Percentiles rank a stretch among this genome's conserved stretches.
Evolutionary conservation across 305 asterid species (phyloP).

Genomic region (Fraxinus greggii): DNA sequence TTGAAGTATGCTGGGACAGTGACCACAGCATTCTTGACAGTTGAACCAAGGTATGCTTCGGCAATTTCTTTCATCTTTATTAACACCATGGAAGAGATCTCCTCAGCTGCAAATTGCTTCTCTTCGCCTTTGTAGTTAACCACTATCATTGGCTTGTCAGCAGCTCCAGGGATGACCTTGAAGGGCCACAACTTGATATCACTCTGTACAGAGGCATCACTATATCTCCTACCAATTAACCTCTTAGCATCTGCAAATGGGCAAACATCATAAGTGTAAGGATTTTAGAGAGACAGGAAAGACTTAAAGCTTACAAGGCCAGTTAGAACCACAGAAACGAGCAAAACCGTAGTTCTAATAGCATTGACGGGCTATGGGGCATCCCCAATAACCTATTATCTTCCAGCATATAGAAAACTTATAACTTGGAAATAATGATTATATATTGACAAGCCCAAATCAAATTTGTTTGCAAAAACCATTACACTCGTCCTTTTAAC

Average conservation of each 20-base stretch:
- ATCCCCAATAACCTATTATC: no score
- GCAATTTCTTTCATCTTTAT: conserved; percentile 81
- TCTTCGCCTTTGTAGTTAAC: conserved; percentile 82
- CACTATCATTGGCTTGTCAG: conserved; percentile 72
- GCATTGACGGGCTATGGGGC: no score
- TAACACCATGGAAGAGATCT: conserved; percentile 82
- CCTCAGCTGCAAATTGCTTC: conserved; percentile 83
- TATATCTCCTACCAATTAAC: conserved; percentile 69
- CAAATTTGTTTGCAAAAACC: no score
- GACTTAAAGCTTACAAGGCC: no score
- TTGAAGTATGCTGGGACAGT: conserved; percentile 78
- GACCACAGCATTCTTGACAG: conserved; percentile 70
- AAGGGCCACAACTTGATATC: conserved; percentile 84
- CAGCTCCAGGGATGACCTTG: conserved; percentile 68
- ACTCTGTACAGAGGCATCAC: conserved; percentile 67
- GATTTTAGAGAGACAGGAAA: no score
- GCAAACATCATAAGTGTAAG: not conserved
- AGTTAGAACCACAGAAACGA: no score
- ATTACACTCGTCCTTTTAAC: no score
- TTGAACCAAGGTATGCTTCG: conserved; percentile 65
- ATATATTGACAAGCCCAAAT: no score
- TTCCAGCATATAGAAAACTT: no score
- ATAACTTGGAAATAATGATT: no score
- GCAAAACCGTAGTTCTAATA: no score
- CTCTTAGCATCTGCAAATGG: conserved; percentile 67